Base-by-base conservation (phyloP, 768 basidiomycete species). In the Tylopilus sp. region DNA sequence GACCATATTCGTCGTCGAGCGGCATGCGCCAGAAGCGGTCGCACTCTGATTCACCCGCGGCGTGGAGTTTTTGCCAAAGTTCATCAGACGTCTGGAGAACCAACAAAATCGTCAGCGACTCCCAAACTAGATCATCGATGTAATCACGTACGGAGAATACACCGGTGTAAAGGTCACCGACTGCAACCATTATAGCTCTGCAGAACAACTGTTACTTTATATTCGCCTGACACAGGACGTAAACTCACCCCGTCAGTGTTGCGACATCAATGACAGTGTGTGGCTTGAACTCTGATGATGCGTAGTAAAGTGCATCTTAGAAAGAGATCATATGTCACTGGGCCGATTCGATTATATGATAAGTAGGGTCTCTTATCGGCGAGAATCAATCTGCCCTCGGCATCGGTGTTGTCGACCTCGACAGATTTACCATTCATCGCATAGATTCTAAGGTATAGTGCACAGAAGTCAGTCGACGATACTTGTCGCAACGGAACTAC, bases 11-110 rank as follows among this genome's bases (percentile, higher is more conserved):
- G 40, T 91, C 89, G 60, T 90, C 86, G 48, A 95, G 80, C 11
- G 92, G 92, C 85, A 94, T 83, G 25, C 92, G 82, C 92, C 92
- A 94, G 78, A 95, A 85, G 49, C 84, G 83, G 70, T 92, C 90
- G 63, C 87, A 80, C 62, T 91, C 88, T 14, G 71, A 69, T 71
- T 85, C 81, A 12, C 89, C 90, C 3, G 92, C 90, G 3, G 65
- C 74, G 55, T 82, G 74, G 12, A 95, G 78, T 49, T 80, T 74
- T 33, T 78, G 62, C 89, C 89, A 94, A 19, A 95, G 83, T 22
- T 76, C 70, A 57, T 90, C 86, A 3, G 88, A 88, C 14, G 81
- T 85, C 87, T 89, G 51, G 24, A 22, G 21, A 16, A 4, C 1
- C 33, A 16, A 45, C 14, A 36, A 12, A 3, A 2, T 57, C 10